Evolutionary conservation across 2,329 filamentous ascomycete species (phyloP), one percentile per base, ranked within the genome.

Genomic region (Stemphylium vesicarium): DNA sequence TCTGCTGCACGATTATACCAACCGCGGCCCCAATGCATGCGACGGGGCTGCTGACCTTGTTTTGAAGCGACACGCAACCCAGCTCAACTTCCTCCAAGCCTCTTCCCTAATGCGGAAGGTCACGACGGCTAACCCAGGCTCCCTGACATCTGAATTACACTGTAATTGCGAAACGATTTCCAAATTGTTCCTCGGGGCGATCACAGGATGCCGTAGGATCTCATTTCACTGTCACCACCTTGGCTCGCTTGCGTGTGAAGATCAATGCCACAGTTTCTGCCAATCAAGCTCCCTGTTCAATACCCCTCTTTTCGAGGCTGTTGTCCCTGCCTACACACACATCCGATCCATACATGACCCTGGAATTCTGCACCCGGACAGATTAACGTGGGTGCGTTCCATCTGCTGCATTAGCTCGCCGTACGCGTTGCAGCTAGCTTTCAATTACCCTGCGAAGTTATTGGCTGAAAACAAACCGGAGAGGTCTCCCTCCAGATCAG

Each of bases 401-500:
- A 51, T 45, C 37, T 45, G 40, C 52, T 4, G 41, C 35, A 22
- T 35, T 45, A 43, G 29, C 40, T 51, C 36, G 29, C 36, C 33
- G 35, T 43, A 22, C 11, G 15, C 16, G 22, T 31, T 4, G 20
- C 37, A 13, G 5, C 39, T 43, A 24, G 44, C 35, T 31, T 39
- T 13, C 24, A 4, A 18, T 20, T 35, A 36, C 47, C 32, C 40
- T 40, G 32, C 15, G 24, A 29, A 15, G 16, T 41, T 20, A 51
- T n/a, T 41, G 47, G 47, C 40, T 45, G 35, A 32, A 32, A 45
- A 42, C 47, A 33, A 16, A 29, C 37, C 52, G 40, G 47, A 51
- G 22, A 29, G 13, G 15, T 36, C 40, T 37, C n/a, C 41, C 52
- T 47, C 12, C 11, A 22, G 31, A 37, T 50, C 42, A 26, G 20